Evolutionary conservation across 805 yeast species (phyloP), one percentile per base, ranked within the genome.

Genomic region (Helenozyma rhizophorensis): DNA sequence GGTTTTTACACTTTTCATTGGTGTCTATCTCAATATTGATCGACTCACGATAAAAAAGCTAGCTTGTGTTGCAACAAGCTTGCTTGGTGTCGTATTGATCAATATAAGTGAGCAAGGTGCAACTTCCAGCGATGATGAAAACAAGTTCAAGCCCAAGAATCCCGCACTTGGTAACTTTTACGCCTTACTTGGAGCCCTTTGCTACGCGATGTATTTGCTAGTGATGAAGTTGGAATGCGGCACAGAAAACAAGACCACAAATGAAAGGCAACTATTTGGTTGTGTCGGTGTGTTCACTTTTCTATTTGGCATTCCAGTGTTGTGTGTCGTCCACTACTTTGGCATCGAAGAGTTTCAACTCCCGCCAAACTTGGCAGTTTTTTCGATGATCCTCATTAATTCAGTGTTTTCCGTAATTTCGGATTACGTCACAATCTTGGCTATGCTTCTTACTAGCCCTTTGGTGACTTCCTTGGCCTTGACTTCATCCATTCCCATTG

Each of bases 361-460:
- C 22, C 75, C 76, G 2, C 59, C 66, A 16, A 47, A 48, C 6
- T 52, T 51, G 3, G 41, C 55, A 6, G 53, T 70, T 13, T 30
- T 62, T 11, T 39, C 59, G 11, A 49, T 58, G 51, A 50, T 74
- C 1, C 23, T 68, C 1, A 36, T 61, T 27, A 63, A 71, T 36
- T 74, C 77, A 0, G 42, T 71, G 3, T 59, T 71, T 23, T 65
- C 73, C 8, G 67, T 69, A 13, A 46, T 70, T 6, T 72, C 78
- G 0, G 80, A 74, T 42, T 74, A 66, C 40, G 58, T 62, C 21
- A 68, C 74, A 1, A 63, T 73, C n/a, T 45, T 72, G 10, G 77
- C 79, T 6, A 62, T 72, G 58, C 48, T 74, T 14, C 55, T 73
- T 24, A 74, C 79, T 1, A 71, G 77, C 28, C 80, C 80, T 1